Evolutionary conservation across 2,329 filamentous ascomycete species (phyloP).

Genomic region (Fonsecaea monophora): DNA sequence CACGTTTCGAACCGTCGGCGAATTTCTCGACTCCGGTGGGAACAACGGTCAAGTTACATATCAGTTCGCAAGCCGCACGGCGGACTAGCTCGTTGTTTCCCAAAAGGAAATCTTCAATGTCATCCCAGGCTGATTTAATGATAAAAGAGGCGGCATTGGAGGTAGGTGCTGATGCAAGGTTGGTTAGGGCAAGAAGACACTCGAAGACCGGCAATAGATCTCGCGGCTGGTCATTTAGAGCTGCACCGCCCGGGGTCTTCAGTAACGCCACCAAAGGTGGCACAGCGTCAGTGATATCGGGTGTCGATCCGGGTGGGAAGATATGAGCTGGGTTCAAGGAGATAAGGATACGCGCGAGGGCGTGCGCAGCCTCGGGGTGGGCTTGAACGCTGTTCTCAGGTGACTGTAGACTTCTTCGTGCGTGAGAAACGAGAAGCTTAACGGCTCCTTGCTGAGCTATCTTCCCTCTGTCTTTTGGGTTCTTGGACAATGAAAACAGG

Average conservation of each 20-base stretch:
- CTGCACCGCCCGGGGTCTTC: conserved; percentile 46
- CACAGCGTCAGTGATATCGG: conserved; percentile 77
- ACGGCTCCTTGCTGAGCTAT: conserved; percentile 95
- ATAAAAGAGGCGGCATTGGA: conserved; percentile 68
- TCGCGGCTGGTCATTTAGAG: conserved; percentile 58
- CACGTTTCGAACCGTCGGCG: conserved; percentile 65
- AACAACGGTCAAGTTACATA: conserved; percentile 77
- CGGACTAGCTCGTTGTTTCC: conserved; percentile 76
- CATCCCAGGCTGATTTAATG: conserved; percentile 74
- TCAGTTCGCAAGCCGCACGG: conserved; percentile 82
- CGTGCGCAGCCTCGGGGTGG: conserved; percentile 71
- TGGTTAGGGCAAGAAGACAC: conserved; percentile 87
- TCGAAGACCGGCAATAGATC: conserved; percentile 92
- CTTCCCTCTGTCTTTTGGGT: conserved; percentile 73
- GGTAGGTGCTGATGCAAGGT: conserved; percentile 74
- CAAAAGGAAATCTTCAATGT: conserved; percentile 83
- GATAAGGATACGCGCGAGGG: conserved; percentile 83
- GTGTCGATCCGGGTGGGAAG: conserved; percentile 78
- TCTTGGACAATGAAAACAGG: conserved; percentile 76
- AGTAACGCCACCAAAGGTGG: conserved; percentile 80
- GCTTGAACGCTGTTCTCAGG: conserved; percentile 41
- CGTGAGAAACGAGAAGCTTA: conserved; percentile 77
- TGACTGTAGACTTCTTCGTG: conserved; percentile 46
- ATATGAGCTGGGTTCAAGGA: conserved; percentile 83
- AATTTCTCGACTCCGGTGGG: conserved; percentile 55